These are phyloP conservation scores for Barbarea vulgaris DNA, from an alignment of 345 rosid genomes.

Conservation along the genomic window DNA sequence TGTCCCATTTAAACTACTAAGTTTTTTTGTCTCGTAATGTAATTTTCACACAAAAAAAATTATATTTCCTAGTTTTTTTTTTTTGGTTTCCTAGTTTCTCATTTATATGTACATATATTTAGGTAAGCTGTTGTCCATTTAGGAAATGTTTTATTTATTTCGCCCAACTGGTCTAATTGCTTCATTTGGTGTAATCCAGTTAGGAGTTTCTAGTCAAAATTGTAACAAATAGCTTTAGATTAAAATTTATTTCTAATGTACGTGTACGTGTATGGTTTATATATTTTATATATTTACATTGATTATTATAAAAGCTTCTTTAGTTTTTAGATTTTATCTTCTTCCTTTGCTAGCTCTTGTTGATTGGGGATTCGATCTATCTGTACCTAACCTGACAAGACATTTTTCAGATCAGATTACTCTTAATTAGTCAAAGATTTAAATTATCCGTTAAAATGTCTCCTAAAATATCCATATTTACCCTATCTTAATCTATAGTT, in stretches of 20 bases:
- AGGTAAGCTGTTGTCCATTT: neutral
- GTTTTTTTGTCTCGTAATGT: neutral
- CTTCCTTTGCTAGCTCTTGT: neutral
- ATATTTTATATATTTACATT: neutral
- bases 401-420: neutral
- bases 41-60: too few relatives aligned
- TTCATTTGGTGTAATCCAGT: conserved; percentile 8
- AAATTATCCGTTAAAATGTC: neutral
- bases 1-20: neutral
- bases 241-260: neutral
- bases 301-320: neutral
- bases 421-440: neutral
- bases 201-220: neutral
- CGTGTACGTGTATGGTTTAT: conserved; percentile 6
- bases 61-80: too few relatives aligned
- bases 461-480: neutral
- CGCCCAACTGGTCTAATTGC: conserved; percentile 4
- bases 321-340: neutral
- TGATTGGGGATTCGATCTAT: neutral
- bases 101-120: neutral
- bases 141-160: neutral
- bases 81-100: neutral
- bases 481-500: neutral
- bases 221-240: conserved; percentile 9
- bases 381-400: conserved; percentile 18